A percentile compares a stretch with the other conserved stretches of the same genome.
phyloP scores from a whole-genome alignment of 768 basidiomycete genomes.

The Suillus luteus region DNA sequence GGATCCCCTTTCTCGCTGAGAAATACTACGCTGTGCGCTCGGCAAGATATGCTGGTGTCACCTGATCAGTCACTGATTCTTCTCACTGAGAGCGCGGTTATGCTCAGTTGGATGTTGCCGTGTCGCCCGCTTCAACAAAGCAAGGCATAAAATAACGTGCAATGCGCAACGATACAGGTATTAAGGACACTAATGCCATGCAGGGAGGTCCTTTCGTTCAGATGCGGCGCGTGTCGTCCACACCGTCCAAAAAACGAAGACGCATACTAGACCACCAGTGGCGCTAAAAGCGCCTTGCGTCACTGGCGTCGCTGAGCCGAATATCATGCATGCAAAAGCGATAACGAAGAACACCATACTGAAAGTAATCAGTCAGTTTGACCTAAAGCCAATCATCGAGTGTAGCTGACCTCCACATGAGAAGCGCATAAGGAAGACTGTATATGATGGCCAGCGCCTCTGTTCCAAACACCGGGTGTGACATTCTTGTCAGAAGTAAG shows the following conservation, averaged over 20 bases:
- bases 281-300: background rate
- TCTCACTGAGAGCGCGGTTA: background rate
- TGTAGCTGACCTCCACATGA: constrained; percentile 33
- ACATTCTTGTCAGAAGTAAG: constrained; percentile 23
- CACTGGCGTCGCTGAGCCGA: background rate
- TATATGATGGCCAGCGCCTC: constrained; percentile 34
- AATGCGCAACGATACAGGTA: no score
- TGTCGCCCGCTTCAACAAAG: background rate
- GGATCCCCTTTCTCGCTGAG: background rate
- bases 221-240: background rate
- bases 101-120: background rate
- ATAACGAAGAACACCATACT: background rate
- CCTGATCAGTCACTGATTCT: background rate
- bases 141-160: background rate
- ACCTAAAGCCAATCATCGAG: background rate
- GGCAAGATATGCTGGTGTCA: background rate
- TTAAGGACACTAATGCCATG: background rate
- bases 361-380: background rate
- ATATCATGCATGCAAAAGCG: constrained; percentile 1
- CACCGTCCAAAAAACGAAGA: background rate
- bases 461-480: constrained; percentile 19
- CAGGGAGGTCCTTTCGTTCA: background rate
- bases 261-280: background rate
- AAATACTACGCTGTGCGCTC: background rate
- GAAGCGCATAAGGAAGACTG: constrained; percentile 33